Evolutionary conservation across 306 rosid species (phyloP).

Genomic region (Glycine latifolia): DNA sequence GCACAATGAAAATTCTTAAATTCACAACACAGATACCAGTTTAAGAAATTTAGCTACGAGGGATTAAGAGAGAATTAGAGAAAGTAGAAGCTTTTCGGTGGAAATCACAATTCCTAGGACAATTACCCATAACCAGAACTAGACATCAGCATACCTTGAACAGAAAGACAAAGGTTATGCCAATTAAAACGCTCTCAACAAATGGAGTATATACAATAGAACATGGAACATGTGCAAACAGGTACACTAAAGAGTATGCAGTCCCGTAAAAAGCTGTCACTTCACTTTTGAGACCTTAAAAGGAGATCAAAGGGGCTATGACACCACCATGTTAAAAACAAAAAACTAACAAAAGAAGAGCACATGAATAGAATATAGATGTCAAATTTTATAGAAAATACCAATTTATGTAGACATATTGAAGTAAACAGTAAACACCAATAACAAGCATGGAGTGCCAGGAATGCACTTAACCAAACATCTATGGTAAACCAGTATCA

Average conservation of each 20-base stretch:
- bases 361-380: background rate
- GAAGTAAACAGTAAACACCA: slow-evolving; percentile 8
- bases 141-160: background rate
- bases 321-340: background rate
- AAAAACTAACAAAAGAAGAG: slow-evolving; percentile 9
- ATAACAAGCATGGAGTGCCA: slow-evolving; percentile 18
- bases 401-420: background rate
- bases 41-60: background rate
- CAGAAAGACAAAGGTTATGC: background rate
- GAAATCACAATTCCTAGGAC: slow-evolving; percentile 11
- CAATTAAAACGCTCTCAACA: background rate
- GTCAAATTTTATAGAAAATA: slow-evolving; percentile 18
- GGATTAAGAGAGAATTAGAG: background rate
- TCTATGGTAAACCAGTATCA: slow-evolving; percentile 9
- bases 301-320: background rate
- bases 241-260: background rate
- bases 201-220: background rate
- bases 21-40: slow-evolving; percentile 1
- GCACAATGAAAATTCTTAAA: slow-evolving; percentile 1
- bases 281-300: background rate
- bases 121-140: background rate
- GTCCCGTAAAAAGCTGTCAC: background rate
- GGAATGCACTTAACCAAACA: slow-evolving; percentile 17
- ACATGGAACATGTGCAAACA: slow-evolving; percentile 3
- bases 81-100: background rate